A percentile compares a stretch with the other conserved stretches of the same genome.
Evolutionary conservation across 2,329 filamentous ascomycete species (phyloP).

Genomic region (Aspergillus bombycis): DNA sequence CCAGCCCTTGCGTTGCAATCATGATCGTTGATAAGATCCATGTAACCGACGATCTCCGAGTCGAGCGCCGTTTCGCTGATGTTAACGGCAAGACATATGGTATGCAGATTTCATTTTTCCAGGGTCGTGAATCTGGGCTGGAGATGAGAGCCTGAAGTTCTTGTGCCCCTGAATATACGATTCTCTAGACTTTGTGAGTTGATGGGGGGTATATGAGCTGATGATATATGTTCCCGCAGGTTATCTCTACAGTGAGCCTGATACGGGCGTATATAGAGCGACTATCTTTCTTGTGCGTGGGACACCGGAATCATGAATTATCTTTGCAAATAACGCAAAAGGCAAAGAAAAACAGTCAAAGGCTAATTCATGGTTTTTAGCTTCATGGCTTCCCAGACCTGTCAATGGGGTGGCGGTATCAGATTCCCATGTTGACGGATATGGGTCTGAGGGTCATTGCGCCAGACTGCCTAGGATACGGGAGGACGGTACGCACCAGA

Average conservation of each 20-base stretch:
- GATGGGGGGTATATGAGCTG: background rate
- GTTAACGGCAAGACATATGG: slow-evolving; percentile 73
- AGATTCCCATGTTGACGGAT: slow-evolving; percentile 75
- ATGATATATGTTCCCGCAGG: slow-evolving; percentile 34
- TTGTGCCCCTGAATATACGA: background rate
- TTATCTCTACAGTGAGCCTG: slow-evolving; percentile 57
- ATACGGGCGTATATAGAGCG: slow-evolving; percentile 46
- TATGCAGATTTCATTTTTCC: slow-evolving; percentile 29
- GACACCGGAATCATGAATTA: background rate
- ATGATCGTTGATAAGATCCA: slow-evolving; percentile 66
- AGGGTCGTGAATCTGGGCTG: background rate
- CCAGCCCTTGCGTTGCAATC: background rate
- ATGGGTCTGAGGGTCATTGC: slow-evolving; percentile 78
- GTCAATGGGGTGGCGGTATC: slow-evolving; percentile 83
- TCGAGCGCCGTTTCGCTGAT: slow-evolving; percentile 64
- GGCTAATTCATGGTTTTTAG: slow-evolving; percentile 31
- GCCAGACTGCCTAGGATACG: slow-evolving; percentile 86
- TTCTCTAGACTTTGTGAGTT: background rate
- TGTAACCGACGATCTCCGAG: slow-evolving; percentile 65
- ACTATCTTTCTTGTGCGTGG: slow-evolving; percentile 58
- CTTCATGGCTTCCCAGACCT: slow-evolving; percentile 84
- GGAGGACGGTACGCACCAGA: slow-evolving; percentile 60
- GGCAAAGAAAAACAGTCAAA: background rate
- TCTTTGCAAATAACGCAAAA: background rate
- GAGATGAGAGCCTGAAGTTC: background rate